These are phyloP conservation scores for Kwoniella sp. DNA, from an alignment of 768 basidiomycete species.

Conservation along the genomic window DNA sequence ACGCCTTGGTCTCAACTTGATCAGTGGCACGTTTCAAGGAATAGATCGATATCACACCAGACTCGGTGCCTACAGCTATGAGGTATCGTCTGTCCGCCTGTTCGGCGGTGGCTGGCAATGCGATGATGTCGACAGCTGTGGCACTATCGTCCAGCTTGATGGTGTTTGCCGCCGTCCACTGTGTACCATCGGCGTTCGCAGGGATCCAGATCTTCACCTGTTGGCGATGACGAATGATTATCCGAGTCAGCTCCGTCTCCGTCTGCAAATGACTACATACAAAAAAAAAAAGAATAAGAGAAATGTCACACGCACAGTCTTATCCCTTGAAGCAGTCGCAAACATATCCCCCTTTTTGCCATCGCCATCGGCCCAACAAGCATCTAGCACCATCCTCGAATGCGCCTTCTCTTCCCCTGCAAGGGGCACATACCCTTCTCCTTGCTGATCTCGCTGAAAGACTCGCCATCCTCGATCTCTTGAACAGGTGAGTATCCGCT, in stretches of 20 bases:
- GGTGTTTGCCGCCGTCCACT: slow-evolving; percentile 66
- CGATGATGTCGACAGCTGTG: slow-evolving; percentile 74
- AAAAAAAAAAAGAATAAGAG: background rate
- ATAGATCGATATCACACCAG: slow-evolving; percentile 72
- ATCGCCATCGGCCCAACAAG: slow-evolving; percentile 72
- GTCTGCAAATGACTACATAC: background rate
- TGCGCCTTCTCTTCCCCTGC: slow-evolving; percentile 76
- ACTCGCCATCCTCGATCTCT: slow-evolving; percentile 90
- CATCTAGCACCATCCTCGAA: slow-evolving; percentile 93
- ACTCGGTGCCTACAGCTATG: slow-evolving; percentile 83
- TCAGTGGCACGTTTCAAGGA: slow-evolving; percentile 54
- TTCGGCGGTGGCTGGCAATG: slow-evolving; percentile 30
- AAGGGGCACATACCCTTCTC: slow-evolving; percentile 64
- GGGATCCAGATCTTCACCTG: slow-evolving; percentile 84
- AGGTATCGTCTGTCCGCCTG: slow-evolving; percentile 61
- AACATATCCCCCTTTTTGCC: slow-evolving; percentile 65
- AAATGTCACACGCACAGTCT: slow-evolving; percentile 65
- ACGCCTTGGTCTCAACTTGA: slow-evolving; percentile 55
- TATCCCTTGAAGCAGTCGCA: slow-evolving; percentile 92
- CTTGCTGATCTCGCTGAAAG: slow-evolving; percentile 61
- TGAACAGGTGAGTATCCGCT: slow-evolving; percentile 76
- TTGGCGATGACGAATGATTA: background rate
- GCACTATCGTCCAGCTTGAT: slow-evolving; percentile 75
- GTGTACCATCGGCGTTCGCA: slow-evolving; percentile 46
- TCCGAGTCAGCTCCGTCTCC: slow-evolving; percentile 5